These are phyloP conservation scores for Penicillium bovifimosum DNA, from an alignment of 495 filamentous ascomycete genomes.

Conservation along the genomic window DNA sequence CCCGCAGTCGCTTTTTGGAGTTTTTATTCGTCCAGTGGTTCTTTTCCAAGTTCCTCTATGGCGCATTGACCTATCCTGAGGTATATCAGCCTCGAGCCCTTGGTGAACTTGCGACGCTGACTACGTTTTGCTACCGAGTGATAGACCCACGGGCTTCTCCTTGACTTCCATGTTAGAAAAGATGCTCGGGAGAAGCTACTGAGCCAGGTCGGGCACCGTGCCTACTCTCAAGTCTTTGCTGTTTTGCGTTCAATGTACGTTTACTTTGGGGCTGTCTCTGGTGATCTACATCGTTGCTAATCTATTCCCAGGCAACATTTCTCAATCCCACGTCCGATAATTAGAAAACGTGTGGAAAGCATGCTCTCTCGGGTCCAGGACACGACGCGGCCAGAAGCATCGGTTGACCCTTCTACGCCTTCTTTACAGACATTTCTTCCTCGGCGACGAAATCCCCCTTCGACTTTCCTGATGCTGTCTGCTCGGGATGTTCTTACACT, in stretches of 20 bases:
- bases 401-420: neutral
- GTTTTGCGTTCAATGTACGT: slow-evolving; percentile 46
- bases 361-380: slow-evolving; percentile 60
- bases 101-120: slow-evolving; percentile 6
- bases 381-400: neutral
- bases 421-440: neutral
- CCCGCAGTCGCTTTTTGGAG: slow-evolving; percentile 62
- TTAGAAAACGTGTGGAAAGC: slow-evolving; percentile 69
- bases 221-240: slow-evolving; percentile 63
- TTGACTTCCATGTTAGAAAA: slow-evolving; percentile 85
- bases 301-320: slow-evolving; percentile 30
- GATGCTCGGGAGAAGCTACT: slow-evolving; percentile 85
- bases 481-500: slow-evolving; percentile 35
- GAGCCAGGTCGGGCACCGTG: slow-evolving; percentile 70
- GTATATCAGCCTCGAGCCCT: slow-evolving; percentile 45
- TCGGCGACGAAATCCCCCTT: slow-evolving; percentile 19
- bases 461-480: slow-evolving; percentile 39
- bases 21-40: slow-evolving; percentile 89
- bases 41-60: slow-evolving; percentile 79
- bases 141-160: slow-evolving; percentile 78
- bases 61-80: slow-evolving; percentile 86
- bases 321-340: slow-evolving; percentile 45
- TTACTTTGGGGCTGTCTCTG: neutral
- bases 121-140: neutral
- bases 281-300: slow-evolving; percentile 9